A percentile compares a stretch with the other conserved stretches of the same genome.
Evolutionary conservation across 2,329 filamentous ascomycete species (phyloP).

Genomic region (Colletotrichum sp.): DNA sequence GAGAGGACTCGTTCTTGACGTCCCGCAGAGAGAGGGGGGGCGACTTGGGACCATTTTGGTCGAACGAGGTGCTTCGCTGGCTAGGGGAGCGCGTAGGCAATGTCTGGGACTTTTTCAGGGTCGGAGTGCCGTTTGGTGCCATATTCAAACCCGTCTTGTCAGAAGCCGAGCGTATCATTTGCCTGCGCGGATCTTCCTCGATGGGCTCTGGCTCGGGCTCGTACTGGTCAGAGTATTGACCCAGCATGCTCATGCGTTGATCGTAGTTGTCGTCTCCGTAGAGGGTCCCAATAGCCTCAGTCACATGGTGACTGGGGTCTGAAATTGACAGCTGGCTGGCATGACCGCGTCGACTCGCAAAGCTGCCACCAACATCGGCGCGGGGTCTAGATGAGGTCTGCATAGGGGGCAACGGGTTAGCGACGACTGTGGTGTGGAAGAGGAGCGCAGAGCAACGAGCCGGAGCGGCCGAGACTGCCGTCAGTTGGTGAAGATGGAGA

Average conservation of each 20-base stretch:
- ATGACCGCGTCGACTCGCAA: conserved; percentile 64
- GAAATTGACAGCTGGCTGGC: conserved; percentile 71
- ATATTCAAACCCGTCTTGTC: conserved; percentile 41
- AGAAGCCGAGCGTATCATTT: conserved; percentile 50
- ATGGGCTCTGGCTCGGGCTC: conserved; percentile 28
- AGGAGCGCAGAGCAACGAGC: neutral
- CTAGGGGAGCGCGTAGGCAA: conserved; percentile 42
- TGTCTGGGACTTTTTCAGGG: conserved; percentile 49
- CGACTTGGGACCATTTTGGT: conserved; percentile 46
- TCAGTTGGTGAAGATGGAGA: neutral
- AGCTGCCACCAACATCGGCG: conserved; percentile 60
- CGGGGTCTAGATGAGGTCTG: conserved; percentile 65
- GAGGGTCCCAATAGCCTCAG: conserved; percentile 89
- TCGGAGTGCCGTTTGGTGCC: conserved; percentile 32
- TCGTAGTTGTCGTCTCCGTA: conserved; percentile 77
- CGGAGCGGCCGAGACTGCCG: neutral
- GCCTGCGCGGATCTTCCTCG: conserved; percentile 42
- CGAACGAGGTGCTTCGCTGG: conserved; percentile 46
- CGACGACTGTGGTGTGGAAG: neutral
- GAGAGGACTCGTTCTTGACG: conserved; percentile 68
- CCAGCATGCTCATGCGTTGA: conserved; percentile 74
- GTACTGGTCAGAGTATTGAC: conserved; percentile 53
- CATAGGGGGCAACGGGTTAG: conserved; percentile 24
- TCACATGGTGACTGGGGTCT: conserved; percentile 92
- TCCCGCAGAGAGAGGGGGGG: conserved; percentile 59